Evolutionary conservation across 495 filamentous ascomycete genomes (phyloP), one percentile per base, ranked within the genome.

Genomic region (Baudoinia panamericana): DNA sequence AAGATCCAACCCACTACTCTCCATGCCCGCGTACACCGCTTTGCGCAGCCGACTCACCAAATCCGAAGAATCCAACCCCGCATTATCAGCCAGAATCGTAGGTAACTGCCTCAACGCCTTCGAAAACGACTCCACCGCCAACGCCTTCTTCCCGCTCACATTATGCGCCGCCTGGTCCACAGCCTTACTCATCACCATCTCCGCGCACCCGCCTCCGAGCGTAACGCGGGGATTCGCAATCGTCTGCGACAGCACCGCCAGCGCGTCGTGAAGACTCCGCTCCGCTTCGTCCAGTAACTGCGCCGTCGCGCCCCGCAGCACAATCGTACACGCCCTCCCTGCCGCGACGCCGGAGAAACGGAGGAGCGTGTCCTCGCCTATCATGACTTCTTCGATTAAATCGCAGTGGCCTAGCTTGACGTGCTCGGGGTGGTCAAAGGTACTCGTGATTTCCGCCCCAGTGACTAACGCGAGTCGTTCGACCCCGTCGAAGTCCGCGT

Each of bases 101-200:
- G 90, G 90, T 30, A 97, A 71, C 58, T 95, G 90, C 53, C 84
- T 77, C 20, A 97, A 70, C 13, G 90, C 90, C 30, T 74, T 72
- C 5, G 88, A 81, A 55, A 95, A 97, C 0, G 84, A 71, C 52
- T 88, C 79, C 16, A 95, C 88, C 5, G 90, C 90, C 45, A 93
- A 71, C 43, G 90, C 85, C 63, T 87, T 92, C 77, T 97, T 97
- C 54, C 90, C 90, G 24, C 86, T 83, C 11, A 92, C 83, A 56
- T 93, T 88, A 36, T 88, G 84, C 6, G 88, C 87, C 13, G 85
- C 87, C 34, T 84, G 78, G 56, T 95, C 92, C 27, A 96, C 90
- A 29, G 90, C 90, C 66, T 93, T 93, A 46, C 87, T 82, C 90
- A 97, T 97, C 42, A 93, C 65, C 88, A 94, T 95, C 73, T 97